Conservation (phyloP, 2,329 filamentous ascomycete genomes). For the Colletotrichum tanaceti region DNA sequence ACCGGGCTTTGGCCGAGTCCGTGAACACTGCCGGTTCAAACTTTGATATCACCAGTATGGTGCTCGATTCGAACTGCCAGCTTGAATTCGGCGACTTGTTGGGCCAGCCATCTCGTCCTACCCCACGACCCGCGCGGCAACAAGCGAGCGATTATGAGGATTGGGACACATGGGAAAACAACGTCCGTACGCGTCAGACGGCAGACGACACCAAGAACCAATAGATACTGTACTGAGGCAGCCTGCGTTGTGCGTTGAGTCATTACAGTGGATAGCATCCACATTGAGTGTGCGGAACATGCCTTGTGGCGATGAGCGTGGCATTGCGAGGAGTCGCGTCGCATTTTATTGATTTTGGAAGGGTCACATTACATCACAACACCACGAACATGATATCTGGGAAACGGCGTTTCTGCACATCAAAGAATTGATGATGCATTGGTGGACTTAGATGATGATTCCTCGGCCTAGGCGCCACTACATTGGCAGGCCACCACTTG, state of each 20-base stretch:
- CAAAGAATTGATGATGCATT: slow-evolving; percentile 10
- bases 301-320: background rate
- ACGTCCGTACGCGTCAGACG: slow-evolving; percentile 27
- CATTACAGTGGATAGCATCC: background rate
- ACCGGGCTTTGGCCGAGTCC: slow-evolving; percentile 36
- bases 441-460: slow-evolving; percentile 1
- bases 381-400: slow-evolving; percentile 7
- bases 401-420: slow-evolving; percentile 15
- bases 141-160: slow-evolving; percentile 29
- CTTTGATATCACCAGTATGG: slow-evolving; percentile 36
- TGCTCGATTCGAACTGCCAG: slow-evolving; percentile 26
- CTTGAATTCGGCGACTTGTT: slow-evolving; percentile 36
- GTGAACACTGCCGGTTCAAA: slow-evolving; percentile 24
- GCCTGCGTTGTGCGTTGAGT: background rate
- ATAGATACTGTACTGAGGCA: slow-evolving; percentile 21
- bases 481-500: background rate
- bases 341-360: background rate
- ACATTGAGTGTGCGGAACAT: background rate
- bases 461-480: background rate
- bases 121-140: slow-evolving; percentile 17
- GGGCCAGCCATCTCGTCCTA: slow-evolving; percentile 27
- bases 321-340: slow-evolving; percentile 11
- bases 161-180: slow-evolving; percentile 34
- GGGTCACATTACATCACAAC: background rate
- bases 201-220: slow-evolving; percentile 17